Evolutionary conservation across 73 alveolate genomes (phyloP).

Genomic region (Uronychia setigera): DNA sequence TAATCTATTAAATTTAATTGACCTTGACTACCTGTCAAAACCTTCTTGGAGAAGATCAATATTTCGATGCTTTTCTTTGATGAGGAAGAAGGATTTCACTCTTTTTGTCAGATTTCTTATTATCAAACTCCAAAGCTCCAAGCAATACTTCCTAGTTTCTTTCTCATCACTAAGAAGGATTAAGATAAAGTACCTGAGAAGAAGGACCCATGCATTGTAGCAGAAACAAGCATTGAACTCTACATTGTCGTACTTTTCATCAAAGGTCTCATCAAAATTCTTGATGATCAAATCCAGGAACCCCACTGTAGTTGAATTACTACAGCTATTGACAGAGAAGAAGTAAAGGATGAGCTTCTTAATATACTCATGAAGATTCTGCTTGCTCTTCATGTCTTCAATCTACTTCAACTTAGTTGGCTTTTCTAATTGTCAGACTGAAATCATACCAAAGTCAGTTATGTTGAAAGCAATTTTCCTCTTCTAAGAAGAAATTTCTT

Average conservation of each 20-base stretch:
- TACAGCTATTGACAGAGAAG: not conserved
- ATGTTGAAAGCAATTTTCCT: not conserved
- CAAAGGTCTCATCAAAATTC: not conserved
- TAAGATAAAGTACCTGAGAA: not conserved
- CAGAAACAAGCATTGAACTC: conserved; percentile 1
- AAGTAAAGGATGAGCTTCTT: not conserved
- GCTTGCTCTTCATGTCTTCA: conserved; percentile 1
- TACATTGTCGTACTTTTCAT: not conserved
- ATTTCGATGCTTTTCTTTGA: not conserved
- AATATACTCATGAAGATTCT: not conserved
- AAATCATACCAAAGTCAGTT: not conserved
- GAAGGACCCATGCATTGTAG: not conserved
- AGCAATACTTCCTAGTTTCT: not conserved
- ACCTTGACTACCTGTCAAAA: not conserved
- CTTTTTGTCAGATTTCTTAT: not conserved
- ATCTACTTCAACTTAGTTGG: not conserved
- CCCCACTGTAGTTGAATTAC: not conserved
- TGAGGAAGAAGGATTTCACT: not conserved
- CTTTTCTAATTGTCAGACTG: not conserved
- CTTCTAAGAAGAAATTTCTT: not conserved
- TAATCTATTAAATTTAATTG: not conserved
- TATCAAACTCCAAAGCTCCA: not conserved
- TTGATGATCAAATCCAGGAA: not conserved
- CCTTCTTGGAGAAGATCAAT: not conserved
- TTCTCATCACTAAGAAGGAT: not conserved